A percentile compares a stretch with the other conserved stretches of the same genome.
These are phyloP conservation scores for Globisporangium abappressorium DNA, from an alignment of 352 stramenopile genomes.

Conservation along the genomic window DNA sequence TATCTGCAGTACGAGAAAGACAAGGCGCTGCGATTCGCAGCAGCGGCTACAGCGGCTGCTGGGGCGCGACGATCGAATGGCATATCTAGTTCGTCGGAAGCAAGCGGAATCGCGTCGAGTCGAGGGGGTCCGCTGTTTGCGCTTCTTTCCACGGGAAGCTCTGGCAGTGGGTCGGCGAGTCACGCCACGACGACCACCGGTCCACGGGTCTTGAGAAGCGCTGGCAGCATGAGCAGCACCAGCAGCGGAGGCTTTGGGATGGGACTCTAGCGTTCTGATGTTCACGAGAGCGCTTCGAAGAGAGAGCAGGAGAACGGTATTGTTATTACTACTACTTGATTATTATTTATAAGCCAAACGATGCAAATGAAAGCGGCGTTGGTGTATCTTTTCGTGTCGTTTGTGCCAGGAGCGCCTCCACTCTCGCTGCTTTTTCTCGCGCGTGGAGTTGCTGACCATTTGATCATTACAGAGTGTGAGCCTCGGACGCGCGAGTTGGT, in stretches of 20 bases:
- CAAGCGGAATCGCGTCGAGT: constrained; percentile 11
- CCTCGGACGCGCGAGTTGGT: not conserved
- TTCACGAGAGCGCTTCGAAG: not conserved
- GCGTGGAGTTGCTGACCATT: constrained; percentile 44
- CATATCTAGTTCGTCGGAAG: not conserved
- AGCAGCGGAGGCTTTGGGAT: constrained; percentile 28
- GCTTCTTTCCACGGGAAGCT: constrained; percentile 36
- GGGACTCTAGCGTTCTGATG: not conserved
- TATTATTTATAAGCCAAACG: constrained; percentile 53
- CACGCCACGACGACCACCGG: constrained; percentile 19
- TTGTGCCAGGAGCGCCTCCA: constrained; percentile 7
- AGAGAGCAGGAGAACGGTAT: constrained; percentile 7
- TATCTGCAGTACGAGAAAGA: constrained; percentile 48
- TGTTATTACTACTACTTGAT: constrained; percentile 6
- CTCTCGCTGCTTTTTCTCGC: constrained; percentile 28
- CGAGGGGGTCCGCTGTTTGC: constrained; percentile 22
- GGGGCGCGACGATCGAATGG: constrained; percentile 5
- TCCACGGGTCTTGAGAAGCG: constrained; percentile 47
- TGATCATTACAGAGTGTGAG: not conserved
- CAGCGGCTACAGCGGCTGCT: constrained; percentile 5
- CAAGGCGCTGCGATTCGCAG: not conserved
- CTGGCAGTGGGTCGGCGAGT: constrained; percentile 26
- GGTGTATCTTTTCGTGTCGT: not conserved
- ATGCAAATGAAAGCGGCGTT: constrained; percentile 28
- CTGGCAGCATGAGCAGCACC: constrained; percentile 59